Percentiles rank a stretch among this genome's conserved stretches.
Conservation (phyloP, 2,329 filamentous ascomycete species). For the Trichoderma gracile region DNA sequence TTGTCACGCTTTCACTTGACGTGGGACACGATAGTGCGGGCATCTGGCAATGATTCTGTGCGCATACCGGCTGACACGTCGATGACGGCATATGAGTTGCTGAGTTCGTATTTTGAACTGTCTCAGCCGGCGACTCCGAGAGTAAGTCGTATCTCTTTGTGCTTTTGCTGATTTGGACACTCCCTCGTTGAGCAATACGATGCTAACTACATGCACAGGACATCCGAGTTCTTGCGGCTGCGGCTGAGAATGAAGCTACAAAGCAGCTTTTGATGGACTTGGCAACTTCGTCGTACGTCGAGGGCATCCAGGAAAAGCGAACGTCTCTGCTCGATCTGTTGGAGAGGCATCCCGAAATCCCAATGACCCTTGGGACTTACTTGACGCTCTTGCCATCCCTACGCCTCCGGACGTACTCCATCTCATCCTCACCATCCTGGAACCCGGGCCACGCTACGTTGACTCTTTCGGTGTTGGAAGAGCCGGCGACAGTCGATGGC, state of each 20-base stretch:
- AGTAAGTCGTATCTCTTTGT: constrained; percentile 39
- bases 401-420: constrained; percentile 52
- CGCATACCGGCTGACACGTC: constrained; percentile 54
- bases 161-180: background rate
- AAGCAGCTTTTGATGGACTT: constrained; percentile 41
- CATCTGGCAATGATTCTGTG: constrained; percentile 49
- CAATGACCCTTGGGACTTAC: constrained; percentile 59
- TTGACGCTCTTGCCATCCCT: constrained; percentile 66
- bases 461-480: constrained; percentile 63
- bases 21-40: constrained; percentile 59
- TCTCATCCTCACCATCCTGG: constrained; percentile 67
- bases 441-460: constrained; percentile 57
- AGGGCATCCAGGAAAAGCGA: constrained; percentile 49
- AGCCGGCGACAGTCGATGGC: constrained; percentile 48
- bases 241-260: constrained; percentile 37
- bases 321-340: constrained; percentile 62
- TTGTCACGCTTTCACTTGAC: constrained; percentile 63
- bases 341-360: constrained; percentile 54
- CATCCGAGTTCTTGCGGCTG: constrained; percentile 30
- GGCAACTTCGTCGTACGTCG: constrained; percentile 41
- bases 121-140: constrained; percentile 66
- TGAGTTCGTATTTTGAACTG: constrained; percentile 69
- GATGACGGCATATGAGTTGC: constrained; percentile 59
- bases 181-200: background rate
- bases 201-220: constrained; percentile 36